phyloP scores from a whole-genome alignment of 1,284 basidiomycete species.

The Irpex rosettiformis region DNA sequence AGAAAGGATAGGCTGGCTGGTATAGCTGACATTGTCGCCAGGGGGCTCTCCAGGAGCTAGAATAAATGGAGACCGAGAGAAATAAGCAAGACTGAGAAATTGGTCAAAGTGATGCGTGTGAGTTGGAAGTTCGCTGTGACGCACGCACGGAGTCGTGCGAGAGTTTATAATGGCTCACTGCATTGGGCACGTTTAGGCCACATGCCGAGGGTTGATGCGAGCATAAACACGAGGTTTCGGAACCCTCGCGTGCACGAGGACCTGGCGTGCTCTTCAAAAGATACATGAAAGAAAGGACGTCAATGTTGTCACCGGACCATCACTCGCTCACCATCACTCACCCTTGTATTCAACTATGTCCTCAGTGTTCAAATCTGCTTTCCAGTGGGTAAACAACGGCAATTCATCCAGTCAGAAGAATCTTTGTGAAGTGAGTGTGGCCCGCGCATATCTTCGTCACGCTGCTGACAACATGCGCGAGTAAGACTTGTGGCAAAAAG shows the following conservation, averaged over 20 bases:
- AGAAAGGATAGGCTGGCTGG: constrained; percentile 8
- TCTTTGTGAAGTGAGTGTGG: constrained; percentile 40
- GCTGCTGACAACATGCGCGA: not conserved
- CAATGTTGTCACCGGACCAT: not conserved
- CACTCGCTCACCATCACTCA: no score
- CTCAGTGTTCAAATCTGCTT: constrained; percentile 13
- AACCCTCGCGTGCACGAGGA: not conserved
- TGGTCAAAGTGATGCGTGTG: not conserved
- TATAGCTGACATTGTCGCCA: constrained; percentile 1
- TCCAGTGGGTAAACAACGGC: constrained; percentile 6
- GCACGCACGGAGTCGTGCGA: not conserved
- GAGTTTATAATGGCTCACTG: constrained; percentile 1
- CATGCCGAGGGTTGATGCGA: not conserved
- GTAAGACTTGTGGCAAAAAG: constrained; percentile 52
- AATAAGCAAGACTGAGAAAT: not conserved
- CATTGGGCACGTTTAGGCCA: constrained; percentile 1
- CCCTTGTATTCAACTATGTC: constrained; percentile 13
- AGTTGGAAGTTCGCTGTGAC: not conserved
- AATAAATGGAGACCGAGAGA: constrained; percentile 3
- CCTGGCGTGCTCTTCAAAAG: constrained; percentile 2
- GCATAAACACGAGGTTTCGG: not conserved
- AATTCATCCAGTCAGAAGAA: constrained; percentile 20
- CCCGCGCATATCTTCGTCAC: not conserved
- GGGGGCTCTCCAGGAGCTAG: constrained; percentile 10
- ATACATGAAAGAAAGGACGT: constrained; percentile 11